Conservation (phyloP, 257 asterid species). For the Rhazya stricta region DNA sequence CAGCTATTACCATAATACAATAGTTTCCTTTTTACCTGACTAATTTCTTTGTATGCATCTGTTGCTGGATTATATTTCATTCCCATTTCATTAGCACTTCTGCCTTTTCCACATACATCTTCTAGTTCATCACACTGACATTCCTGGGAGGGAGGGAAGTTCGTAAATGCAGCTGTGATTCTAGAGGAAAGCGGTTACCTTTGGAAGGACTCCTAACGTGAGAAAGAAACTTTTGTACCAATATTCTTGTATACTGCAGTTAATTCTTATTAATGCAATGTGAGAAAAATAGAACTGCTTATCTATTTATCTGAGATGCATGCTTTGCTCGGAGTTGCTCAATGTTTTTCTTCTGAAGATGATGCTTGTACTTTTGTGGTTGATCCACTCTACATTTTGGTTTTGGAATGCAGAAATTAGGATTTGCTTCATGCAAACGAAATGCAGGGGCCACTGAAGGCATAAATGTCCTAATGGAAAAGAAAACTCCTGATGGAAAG, state of each 20-base stretch:
- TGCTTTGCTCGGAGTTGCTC: neutral
- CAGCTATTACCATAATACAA: neutral
- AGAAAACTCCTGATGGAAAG: conserved; percentile 64
- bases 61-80: conserved; percentile 3
- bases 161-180: neutral
- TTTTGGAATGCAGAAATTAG: conserved; percentile 62
- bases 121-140: neutral
- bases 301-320: neutral
- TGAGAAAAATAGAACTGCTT: neutral
- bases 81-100: neutral
- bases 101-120: neutral
- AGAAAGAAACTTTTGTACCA: neutral
- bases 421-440: conserved; percentile 90
- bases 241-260: neutral
- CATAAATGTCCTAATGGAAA: conserved; percentile 87
- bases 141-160: neutral
- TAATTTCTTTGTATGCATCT: neutral
- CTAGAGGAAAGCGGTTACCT: neutral
- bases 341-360: neutral
- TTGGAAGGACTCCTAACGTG: neutral
- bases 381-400: neutral
- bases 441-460: conserved; percentile 94
- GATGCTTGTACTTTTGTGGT: neutral
- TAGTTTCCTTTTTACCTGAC: neutral
- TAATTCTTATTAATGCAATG: neutral